Evolutionary conservation across 164 flowering plant genomes (phyloP).

Genomic region (Tetracentron sinense): DNA sequence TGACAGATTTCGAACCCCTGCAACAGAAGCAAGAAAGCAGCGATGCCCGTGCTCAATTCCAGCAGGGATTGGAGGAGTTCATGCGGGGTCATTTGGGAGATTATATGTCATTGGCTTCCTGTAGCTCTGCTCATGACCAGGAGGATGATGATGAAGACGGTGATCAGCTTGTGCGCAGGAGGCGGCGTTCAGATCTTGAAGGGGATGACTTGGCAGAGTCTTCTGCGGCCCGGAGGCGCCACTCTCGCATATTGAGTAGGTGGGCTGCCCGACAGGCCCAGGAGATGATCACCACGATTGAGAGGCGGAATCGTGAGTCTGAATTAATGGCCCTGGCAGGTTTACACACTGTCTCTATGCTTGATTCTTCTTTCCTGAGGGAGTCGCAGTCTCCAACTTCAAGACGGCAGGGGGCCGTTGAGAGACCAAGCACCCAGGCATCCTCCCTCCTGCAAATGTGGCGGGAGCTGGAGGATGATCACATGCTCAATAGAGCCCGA

Average conservation of each 20-base stretch:
- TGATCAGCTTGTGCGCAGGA: slow-evolving; percentile 72
- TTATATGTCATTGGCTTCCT: slow-evolving; percentile 74
- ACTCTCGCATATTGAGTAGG: slow-evolving; percentile 76
- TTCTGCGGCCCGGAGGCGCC: slow-evolving; percentile 87
- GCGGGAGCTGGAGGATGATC: slow-evolving; percentile 98
- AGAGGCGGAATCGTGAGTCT: slow-evolving; percentile 86
- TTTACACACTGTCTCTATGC: slow-evolving; percentile 68
- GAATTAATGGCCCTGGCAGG: slow-evolving; percentile 98
- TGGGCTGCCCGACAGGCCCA: slow-evolving; percentile 98
- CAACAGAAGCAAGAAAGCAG: slow-evolving; percentile 79
- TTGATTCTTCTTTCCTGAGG: slow-evolving; percentile 69
- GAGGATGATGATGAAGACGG: slow-evolving; percentile 85
- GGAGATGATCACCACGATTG: slow-evolving; percentile 96
- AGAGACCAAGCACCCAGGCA: slow-evolving; percentile 75
- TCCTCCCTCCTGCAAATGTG: slow-evolving; percentile 93
- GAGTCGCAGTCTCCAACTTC: slow-evolving; percentile 85
- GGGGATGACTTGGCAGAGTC: slow-evolving; percentile 94
- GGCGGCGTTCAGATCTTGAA: slow-evolving; percentile 84
- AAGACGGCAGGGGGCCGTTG: slow-evolving; percentile 67
- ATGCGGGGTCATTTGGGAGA: slow-evolving; percentile 81
- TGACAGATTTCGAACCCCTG: slow-evolving; percentile 62
- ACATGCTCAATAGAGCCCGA: slow-evolving; percentile 61
- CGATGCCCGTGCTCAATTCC: slow-evolving; percentile 55
- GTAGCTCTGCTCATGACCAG: slow-evolving; percentile 55
- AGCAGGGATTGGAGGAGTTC: slow-evolving; percentile 78